Evolutionary conservation across 2,329 filamentous ascomycete species (phyloP).

Genomic region (Nigrospora sphaerica): DNA sequence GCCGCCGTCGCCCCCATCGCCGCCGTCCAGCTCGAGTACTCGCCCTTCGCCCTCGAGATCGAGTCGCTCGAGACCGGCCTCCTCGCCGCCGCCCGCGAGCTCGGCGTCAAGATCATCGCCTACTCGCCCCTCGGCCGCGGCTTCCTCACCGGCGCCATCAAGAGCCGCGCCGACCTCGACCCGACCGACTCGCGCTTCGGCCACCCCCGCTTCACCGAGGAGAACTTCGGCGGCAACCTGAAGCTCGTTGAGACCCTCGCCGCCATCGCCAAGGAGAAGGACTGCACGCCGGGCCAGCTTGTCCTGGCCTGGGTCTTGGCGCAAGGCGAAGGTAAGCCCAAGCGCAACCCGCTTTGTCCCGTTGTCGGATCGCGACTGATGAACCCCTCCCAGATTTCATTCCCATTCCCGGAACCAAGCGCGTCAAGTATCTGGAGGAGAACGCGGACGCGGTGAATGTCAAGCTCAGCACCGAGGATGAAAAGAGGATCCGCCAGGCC

Average conservation of each 20-base stretch:
- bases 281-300: conserved; percentile 41
- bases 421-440: conserved; percentile 21
- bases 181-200: conserved; percentile 28
- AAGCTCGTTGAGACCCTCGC: conserved; percentile 18
- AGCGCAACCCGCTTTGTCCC: neutral
- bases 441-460: conserved; percentile 24
- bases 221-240: conserved; percentile 44
- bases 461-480: conserved; percentile 26
- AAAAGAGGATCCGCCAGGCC: conserved; percentile 24
- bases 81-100: conserved; percentile 42
- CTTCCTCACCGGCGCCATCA: conserved; percentile 21
- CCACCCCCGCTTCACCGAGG: conserved; percentile 33
- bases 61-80: conserved; percentile 42
- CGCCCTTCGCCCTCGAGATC: conserved; percentile 48
- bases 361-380: conserved; percentile 19
- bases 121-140: conserved; percentile 34
- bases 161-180: conserved; percentile 34
- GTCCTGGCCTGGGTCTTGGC: conserved; percentile 46
- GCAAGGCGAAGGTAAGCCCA: conserved; percentile 30
- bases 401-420: conserved; percentile 27
- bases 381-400: conserved; percentile 57
- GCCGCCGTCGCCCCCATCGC: conserved; percentile 38
- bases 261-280: conserved; percentile 20
- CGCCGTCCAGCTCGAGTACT: conserved; percentile 45
- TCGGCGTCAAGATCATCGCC: conserved; percentile 45